Evolutionary conservation across 441 rosid species (phyloP), one percentile per base, ranked within the genome.

Genomic region (Eutrema salsugineum): DNA sequence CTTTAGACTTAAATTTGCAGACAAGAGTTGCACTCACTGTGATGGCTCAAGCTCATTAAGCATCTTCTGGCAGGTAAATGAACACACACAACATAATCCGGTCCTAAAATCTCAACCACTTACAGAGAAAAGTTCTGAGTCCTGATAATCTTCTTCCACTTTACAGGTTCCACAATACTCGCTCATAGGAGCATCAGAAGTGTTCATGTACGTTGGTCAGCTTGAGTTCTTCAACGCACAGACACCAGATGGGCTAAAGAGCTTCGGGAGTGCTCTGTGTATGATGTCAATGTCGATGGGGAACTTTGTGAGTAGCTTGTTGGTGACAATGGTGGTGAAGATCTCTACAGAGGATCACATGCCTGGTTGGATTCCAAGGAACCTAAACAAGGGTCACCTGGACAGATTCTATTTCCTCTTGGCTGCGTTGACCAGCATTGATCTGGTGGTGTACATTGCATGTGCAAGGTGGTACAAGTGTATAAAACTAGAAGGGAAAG

Each of bases 121-220:
- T 47, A 58, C 59, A 56, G 12, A 44, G 49, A 20, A 33, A 49
- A 11, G n/a, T 22, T n/a, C 9, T 11, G 47, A 40, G 57, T 27
- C 44, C 8, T 68, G 27, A 44, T 7, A 54, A 14, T 28, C 11
- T 48, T 57, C 19, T 63, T 63, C 5, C 11, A 28, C 39, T 19
- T 54, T 62, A 39, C 72, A 77, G 77, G 86, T 90, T 64, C 99
- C 99, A 2, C 99, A 93, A 61, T 93, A 87, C 48, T 91, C 88
- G 0, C 80, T 93, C 8, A 88, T 93, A 0, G 99, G 99, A 53
- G 99, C 98, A 46, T 96, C 99, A 11, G 99, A 96, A 79, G 99
- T 96, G 47, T 96, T 96, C 84, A 96, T 96, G 99, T 96, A 96
- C 46, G 98, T 96, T 0, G 96, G 98, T 12, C 98, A 96, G 73